A percentile compares a stretch with the other conserved stretches of the same genome.
Evolutionary conservation across 495 filamentous ascomycete species (phyloP).

Genomic region (Pyronema omphalodes): DNA sequence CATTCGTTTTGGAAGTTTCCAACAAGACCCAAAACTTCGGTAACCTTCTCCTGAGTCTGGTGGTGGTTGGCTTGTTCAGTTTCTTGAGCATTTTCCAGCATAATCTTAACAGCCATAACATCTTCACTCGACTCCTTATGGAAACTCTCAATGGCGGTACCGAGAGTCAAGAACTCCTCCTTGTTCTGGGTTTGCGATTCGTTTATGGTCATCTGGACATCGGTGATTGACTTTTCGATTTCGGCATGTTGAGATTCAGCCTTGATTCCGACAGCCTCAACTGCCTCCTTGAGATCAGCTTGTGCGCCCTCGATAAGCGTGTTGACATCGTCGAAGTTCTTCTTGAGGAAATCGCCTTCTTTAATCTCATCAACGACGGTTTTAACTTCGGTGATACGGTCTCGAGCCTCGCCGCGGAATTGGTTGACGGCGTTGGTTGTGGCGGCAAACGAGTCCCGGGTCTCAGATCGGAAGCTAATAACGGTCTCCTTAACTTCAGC

Average conservation of each 20-base stretch:
- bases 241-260: conserved; percentile 14
- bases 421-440: conserved; percentile 17
- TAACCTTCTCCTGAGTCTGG: conserved; percentile 19
- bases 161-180: not conserved
- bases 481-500: conserved; percentile 7
- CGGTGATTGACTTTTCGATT: conserved; percentile 4
- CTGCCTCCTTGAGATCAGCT: conserved; percentile 15
- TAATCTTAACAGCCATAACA: conserved; percentile 19
- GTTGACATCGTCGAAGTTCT: conserved; percentile 59
- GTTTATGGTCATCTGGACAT: conserved; percentile 8
- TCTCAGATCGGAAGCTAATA: conserved; percentile 10
- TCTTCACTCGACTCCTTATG: conserved; percentile 32
- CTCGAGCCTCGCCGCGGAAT: conserved; percentile 29
- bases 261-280: conserved; percentile 22
- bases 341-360: conserved; percentile 62
- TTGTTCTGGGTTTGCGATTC: conserved; percentile 9
- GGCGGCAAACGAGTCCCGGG: conserved; percentile 26
- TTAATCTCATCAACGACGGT: conserved; percentile 64
- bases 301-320: conserved; percentile 63
- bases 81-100: conserved; percentile 14
- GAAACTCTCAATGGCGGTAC: conserved; percentile 27
- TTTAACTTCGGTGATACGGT: conserved; percentile 47
- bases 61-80: conserved; percentile 12
- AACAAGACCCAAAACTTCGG: conserved; percentile 20
- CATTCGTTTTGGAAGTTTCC: conserved; percentile 20